Evolutionary conservation across 2,329 filamentous ascomycete species (phyloP).

Genomic region (Fusarium sp.): DNA sequence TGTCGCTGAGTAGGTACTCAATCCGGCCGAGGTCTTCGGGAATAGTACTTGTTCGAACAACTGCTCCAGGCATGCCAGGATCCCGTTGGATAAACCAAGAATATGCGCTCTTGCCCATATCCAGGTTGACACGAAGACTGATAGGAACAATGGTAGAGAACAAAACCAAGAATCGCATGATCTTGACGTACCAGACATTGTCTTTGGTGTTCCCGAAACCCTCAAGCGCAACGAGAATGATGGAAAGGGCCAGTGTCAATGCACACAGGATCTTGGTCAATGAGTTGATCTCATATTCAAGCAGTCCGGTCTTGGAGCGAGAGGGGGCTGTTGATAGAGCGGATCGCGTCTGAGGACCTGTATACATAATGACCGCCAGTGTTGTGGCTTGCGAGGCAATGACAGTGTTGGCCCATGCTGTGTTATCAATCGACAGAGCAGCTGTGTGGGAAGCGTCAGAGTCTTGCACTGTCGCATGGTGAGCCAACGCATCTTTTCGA

Average conservation of each 20-base stretch:
- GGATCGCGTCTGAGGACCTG: conserved; percentile 92
- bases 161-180: conserved; percentile 96
- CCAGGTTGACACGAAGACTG: conserved; percentile 93
- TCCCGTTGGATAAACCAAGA: conserved; percentile 96
- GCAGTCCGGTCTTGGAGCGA: conserved; percentile 90
- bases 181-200: conserved; percentile 91
- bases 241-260: conserved; percentile 86
- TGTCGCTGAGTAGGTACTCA: conserved; percentile 96
- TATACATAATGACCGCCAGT: conserved; percentile 92
- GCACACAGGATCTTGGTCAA: conserved; percentile 95
- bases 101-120: conserved; percentile 97
- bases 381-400: conserved; percentile 93
- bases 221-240: conserved; percentile 89
- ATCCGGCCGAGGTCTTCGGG: conserved; percentile 96
- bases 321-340: conserved; percentile 93
- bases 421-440: conserved; percentile 93
- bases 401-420: conserved; percentile 98
- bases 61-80: conserved; percentile 87
- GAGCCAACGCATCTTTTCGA: conserved; percentile 62
- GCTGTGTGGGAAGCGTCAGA: conserved; percentile 67
- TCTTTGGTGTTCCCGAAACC: conserved; percentile 78
- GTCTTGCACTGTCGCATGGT: conserved; percentile 52
- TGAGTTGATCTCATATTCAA: conserved; percentile 97
- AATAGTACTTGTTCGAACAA: conserved; percentile 96
- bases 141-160: conserved; percentile 99